These are phyloP conservation scores for Kodamaea anthophila DNA, from an alignment of 1,139 yeast genomes.

Conservation along the genomic window DNA sequence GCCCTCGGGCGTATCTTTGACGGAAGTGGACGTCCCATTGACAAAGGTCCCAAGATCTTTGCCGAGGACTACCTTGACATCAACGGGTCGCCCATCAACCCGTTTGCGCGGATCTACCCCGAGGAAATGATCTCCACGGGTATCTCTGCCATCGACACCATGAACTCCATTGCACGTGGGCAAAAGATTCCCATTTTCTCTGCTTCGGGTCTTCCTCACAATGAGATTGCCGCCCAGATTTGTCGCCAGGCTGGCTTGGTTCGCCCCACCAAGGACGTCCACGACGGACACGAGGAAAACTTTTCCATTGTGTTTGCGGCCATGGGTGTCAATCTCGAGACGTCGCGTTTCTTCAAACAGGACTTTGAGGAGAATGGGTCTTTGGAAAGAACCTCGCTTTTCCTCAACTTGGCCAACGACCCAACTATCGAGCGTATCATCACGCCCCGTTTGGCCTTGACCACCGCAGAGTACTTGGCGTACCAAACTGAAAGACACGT, in stretches of 20 bases:
- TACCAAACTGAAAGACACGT: slow-evolving; percentile 99
- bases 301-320: slow-evolving; percentile 99
- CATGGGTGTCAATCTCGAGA: slow-evolving; percentile 92
- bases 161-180: slow-evolving; percentile 99
- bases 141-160: slow-evolving; percentile 95
- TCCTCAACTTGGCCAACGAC: slow-evolving; percentile 95
- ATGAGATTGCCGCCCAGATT: slow-evolving; percentile 98
- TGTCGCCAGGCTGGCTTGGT: slow-evolving; percentile 99
- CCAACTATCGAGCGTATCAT: slow-evolving; percentile 99
- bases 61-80: slow-evolving; percentile 98
- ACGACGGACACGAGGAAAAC: slow-evolving; percentile 98
- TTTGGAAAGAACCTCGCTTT: slow-evolving; percentile 92
- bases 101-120: slow-evolving; percentile 96
- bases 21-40: slow-evolving; percentile 98
- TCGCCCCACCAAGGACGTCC: slow-evolving; percentile 98
- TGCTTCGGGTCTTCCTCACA: slow-evolving; percentile 98
- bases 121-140: slow-evolving; percentile 99
- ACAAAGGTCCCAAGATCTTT: slow-evolving; percentile 95
- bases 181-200: slow-evolving; percentile 98
- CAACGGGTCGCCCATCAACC: slow-evolving; percentile 98
- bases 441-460: slow-evolving; percentile 96
- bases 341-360: slow-evolving; percentile 92
- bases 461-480: slow-evolving; percentile 97
- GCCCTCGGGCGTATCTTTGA: slow-evolving; percentile 96
- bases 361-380: slow-evolving; percentile 99